Evolutionary conservation across 202 grass and related monocot genomes (phyloP).

Genomic region (Carex sylvatica): DNA sequence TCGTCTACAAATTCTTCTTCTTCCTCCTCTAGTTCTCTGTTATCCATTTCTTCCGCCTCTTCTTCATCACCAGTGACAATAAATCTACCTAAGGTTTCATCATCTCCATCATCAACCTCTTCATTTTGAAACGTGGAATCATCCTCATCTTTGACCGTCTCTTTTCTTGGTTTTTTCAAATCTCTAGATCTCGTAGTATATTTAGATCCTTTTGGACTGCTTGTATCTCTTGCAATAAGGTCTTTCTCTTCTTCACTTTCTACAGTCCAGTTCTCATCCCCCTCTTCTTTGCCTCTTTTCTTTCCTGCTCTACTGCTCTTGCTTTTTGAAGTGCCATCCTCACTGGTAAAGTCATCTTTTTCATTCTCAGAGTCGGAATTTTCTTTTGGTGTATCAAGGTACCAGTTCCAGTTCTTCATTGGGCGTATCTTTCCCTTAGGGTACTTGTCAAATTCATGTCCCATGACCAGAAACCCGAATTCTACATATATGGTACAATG

Average conservation of each 20-base stretch:
- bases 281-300: conserved; percentile 25
- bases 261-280: conserved; percentile 58
- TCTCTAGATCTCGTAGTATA: conserved; percentile 60
- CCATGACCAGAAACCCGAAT: conserved; percentile 64
- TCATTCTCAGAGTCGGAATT: conserved; percentile 30
- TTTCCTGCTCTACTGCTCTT: conserved; percentile 24
- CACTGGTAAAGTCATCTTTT: conserved; percentile 25
- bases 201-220: conserved; percentile 40
- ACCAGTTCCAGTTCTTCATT: conserved; percentile 75
- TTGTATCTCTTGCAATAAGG: conserved; percentile 13
- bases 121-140: not conserved
- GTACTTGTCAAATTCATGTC: conserved; percentile 71
- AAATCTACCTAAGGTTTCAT: conserved; percentile 72
- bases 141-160: conserved; percentile 15
- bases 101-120: conserved; percentile 36
- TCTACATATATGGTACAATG: conserved; percentile 46
- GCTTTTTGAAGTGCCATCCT: conserved; percentile 19
- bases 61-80: conserved; percentile 42
- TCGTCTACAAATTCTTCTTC: conserved; percentile 60
- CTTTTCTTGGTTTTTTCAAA: conserved; percentile 29
- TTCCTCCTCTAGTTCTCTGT: conserved; percentile 35
- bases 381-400: conserved; percentile 43
- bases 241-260: conserved; percentile 49
- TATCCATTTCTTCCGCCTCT: conserved; percentile 31
- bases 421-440: conserved; percentile 49